These are phyloP conservation scores for Rubroshorea leprosula DNA, from an alignment of 345 rosid genomes.

Conservation along the genomic window DNA sequence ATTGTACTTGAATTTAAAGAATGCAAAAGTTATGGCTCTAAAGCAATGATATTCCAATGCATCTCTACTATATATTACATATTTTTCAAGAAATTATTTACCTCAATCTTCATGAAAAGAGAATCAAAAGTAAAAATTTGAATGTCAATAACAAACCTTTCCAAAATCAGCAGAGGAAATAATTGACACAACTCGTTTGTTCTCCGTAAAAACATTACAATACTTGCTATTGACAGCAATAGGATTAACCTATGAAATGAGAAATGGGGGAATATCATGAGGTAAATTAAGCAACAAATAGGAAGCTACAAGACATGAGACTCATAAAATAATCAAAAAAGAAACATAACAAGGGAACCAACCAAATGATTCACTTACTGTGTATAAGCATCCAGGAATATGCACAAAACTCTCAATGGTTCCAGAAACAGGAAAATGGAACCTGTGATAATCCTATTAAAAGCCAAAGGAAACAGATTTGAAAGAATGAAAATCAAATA, in stretches of 20 bases:
- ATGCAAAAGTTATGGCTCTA: no score
- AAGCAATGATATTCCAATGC: no score
- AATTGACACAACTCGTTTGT: constrained; percentile 64
- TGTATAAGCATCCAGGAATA: constrained; percentile 72
- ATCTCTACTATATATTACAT: no score
- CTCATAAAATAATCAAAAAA: background rate
- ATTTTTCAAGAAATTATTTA: no score
- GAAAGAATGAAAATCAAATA: background rate
- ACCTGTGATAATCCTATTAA: constrained; percentile 83
- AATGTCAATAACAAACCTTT: constrained; percentile 44
- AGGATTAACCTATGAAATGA: constrained; percentile 68
- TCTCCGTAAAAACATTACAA: constrained; percentile 92
- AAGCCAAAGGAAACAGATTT: constrained; percentile 5
- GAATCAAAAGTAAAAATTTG: background rate
- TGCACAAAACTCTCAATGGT: constrained; percentile 51
- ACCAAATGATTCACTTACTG: constrained; percentile 35
- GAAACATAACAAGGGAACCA: background rate
- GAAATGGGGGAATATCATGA: constrained; percentile 6
- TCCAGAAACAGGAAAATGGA: constrained; percentile 85
- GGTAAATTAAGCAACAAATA: background rate
- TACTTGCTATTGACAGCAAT: constrained; percentile 92
- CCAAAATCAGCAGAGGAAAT: constrained; percentile 75
- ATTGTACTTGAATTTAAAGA: no score
- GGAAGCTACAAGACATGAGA: background rate
- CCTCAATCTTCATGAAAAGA: background rate